Conservation (phyloP, 1,139 yeast species). For the Hyphopichia wangnamkhiaoensis region DNA sequence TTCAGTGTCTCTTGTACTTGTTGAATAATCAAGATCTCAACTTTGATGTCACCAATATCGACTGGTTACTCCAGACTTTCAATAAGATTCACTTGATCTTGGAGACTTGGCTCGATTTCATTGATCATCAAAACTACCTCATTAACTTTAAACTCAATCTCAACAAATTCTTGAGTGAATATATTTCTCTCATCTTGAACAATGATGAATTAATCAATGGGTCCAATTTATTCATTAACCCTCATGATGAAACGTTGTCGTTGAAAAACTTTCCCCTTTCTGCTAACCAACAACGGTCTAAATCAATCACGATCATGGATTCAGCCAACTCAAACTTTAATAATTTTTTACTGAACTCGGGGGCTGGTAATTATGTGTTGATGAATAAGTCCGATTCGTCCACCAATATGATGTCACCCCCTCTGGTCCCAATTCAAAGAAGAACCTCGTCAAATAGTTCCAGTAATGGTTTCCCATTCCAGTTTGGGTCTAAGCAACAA, state of each 20-base stretch:
- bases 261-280: background rate
- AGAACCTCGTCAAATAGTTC: too few species aligned
- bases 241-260: background rate
- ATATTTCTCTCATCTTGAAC: background rate
- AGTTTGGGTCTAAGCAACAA: too few species aligned
- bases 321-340: background rate
- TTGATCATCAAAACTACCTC: conserved; percentile 9
- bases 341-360: too few species aligned
- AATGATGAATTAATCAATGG: background rate
- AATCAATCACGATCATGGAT: background rate
- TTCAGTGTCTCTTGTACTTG: conserved; percentile 29
- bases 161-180: conserved; percentile 7
- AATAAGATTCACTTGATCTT: conserved; percentile 18
- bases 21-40: conserved; percentile 16
- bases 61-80: conserved; percentile 14
- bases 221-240: conserved; percentile 7
- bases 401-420: too few species aligned
- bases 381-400: too few species aligned
- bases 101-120: conserved; percentile 24
- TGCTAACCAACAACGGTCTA: background rate
- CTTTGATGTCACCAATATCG: conserved; percentile 6
- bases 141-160: background rate
- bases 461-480: too few species aligned
- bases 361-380: too few species aligned
- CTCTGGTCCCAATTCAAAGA: too few species aligned